Conservation (phyloP, 2,329 filamentous ascomycete species). For the Fusarium albidum region DNA sequence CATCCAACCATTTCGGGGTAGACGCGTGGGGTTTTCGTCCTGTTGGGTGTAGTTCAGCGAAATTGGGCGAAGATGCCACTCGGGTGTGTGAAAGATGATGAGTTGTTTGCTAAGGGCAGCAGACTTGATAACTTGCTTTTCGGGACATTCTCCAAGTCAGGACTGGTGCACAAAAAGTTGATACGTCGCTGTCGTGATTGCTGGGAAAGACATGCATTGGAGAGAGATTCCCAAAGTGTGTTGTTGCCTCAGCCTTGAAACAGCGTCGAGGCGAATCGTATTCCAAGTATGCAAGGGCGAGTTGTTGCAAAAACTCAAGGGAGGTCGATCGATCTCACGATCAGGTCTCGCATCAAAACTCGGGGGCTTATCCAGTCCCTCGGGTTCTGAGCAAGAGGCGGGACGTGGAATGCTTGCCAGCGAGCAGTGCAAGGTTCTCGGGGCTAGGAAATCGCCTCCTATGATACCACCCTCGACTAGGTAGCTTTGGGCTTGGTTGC, state of each 20-base stretch:
- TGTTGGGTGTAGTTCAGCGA: neutral
- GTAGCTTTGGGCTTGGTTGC: no score
- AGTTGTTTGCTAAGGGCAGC: neutral
- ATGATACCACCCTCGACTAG: no score
- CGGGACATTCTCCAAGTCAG: neutral
- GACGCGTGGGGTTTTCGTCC: neutral
- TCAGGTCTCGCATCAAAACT: neutral
- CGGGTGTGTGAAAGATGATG: neutral
- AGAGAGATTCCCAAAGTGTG: neutral
- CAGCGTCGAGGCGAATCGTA: neutral
- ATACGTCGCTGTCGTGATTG: no score
- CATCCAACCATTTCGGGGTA: no score
- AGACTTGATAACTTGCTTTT: neutral
- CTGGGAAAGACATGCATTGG: no score
- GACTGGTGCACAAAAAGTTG: no score
- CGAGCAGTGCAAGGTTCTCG: neutral
- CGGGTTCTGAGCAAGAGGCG: neutral
- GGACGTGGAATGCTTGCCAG: neutral
- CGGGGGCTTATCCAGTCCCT: neutral
- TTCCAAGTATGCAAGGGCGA: neutral
- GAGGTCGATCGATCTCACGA: neutral
- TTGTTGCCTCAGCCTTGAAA: constrained; percentile 2
- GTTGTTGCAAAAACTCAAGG: neutral
- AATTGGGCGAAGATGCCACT: neutral
- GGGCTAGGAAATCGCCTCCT: no score